Conservation (phyloP, 192 early-diverging fungal genomes). For the Funneliformis mosseae region DNA sequence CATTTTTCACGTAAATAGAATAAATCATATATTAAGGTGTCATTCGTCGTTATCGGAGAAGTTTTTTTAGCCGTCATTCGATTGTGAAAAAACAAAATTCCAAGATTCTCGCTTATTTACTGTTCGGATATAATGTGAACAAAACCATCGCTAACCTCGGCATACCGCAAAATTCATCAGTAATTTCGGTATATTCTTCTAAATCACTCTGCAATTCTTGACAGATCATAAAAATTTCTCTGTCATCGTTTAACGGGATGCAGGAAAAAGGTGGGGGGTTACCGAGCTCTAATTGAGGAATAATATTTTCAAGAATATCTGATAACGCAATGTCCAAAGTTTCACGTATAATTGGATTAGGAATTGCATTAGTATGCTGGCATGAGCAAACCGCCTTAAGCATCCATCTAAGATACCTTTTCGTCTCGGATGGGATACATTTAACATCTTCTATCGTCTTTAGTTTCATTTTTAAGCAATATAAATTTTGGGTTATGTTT, state of each 20-base stretch:
- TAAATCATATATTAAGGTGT: too few relatives aligned
- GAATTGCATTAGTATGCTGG: neutral
- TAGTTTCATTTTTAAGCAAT: conserved; percentile 19
- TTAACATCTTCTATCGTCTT: neutral
- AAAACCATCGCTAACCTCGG: neutral
- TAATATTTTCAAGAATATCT: conserved; percentile 18
- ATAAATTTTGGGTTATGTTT: conserved; percentile 8
- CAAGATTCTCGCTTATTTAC: neutral
- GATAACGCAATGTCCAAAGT: conserved; percentile 12
- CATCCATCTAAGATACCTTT: neutral
- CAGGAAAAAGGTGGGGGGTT: neutral
- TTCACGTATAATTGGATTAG: conserved; percentile 18
- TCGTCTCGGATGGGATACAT: neutral
- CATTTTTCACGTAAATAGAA: too few relatives aligned
- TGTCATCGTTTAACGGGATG: conserved; percentile 23
- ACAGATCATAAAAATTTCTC: neutral
- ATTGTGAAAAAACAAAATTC: too few relatives aligned
- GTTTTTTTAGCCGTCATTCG: too few relatives aligned
- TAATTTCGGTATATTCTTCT: neutral
- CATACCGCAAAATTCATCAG: neutral
- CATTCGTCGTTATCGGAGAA: too few relatives aligned
- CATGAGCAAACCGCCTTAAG: conserved; percentile 3
- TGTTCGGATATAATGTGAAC: neutral
- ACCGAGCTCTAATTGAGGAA: conserved; percentile 18
- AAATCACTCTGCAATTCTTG: neutral